phyloP scores from a whole-genome alignment of 768 basidiomycete species.

The Macrocybe gigantea region DNA sequence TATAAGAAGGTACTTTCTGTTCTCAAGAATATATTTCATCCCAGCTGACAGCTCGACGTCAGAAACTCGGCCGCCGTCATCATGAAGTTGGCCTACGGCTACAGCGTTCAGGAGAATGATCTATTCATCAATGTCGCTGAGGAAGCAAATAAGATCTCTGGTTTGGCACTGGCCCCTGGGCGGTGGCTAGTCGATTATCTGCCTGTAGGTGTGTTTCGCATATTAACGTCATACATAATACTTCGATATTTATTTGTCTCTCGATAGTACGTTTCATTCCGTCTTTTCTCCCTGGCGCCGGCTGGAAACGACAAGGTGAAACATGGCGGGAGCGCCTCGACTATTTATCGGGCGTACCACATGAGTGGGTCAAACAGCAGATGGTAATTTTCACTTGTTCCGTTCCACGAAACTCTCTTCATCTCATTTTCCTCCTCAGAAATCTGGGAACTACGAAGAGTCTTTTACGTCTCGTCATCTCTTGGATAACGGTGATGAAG shows the following conservation, averaged over 20 bases:
- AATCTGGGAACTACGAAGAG: conserved; percentile 22
- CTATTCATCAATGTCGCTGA: conserved; percentile 32
- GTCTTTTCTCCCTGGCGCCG: conserved; percentile 40
- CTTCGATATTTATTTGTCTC: neutral
- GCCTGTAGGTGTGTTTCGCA: conserved; percentile 26
- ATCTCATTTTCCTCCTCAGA: conserved; percentile 16
- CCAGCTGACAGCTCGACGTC: neutral
- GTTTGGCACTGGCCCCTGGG: conserved; percentile 32
- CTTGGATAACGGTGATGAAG: conserved; percentile 14
- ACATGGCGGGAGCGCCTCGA: conserved; percentile 31
- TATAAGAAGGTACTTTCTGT: conserved; percentile 26
- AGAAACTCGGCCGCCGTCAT: conserved; percentile 34
- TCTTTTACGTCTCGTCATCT: conserved; percentile 41
- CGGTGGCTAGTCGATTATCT: conserved; percentile 39
- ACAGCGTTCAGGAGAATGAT: conserved; percentile 29
- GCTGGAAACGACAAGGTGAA: conserved; percentile 40
- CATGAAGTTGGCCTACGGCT: conserved; percentile 39
- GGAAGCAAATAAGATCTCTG: conserved; percentile 33
- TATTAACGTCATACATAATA: neutral
- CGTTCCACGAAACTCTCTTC: neutral
- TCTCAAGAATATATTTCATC: neutral
- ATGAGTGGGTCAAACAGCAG: conserved; percentile 39
- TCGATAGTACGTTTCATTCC: conserved; percentile 42
- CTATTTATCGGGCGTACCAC: conserved; percentile 31
- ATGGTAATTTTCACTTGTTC: conserved; percentile 22